Conservation (phyloP, 2,329 filamentous ascomycete species). For the Beauveria varroae region DNA sequence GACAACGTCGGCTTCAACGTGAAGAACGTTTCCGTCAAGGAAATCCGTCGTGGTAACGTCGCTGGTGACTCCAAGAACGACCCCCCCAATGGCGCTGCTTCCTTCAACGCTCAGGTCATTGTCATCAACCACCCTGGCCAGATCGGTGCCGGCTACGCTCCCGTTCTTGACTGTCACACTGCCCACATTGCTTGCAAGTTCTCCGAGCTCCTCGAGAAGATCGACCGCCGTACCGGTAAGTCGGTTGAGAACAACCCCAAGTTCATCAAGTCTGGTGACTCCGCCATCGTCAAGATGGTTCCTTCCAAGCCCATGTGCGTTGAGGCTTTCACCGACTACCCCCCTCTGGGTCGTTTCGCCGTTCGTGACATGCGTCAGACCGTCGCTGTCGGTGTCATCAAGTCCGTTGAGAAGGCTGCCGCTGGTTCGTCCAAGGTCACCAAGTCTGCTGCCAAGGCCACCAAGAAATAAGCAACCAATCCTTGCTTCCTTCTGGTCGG, state of each 20-base stretch:
- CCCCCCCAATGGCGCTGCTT: slow-evolving; percentile 79
- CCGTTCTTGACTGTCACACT: slow-evolving; percentile 99
- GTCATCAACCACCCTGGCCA: slow-evolving; percentile 99
- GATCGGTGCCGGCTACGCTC: slow-evolving; percentile 97
- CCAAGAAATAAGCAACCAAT: slow-evolving; percentile 57
- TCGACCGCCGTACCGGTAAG: slow-evolving; percentile 99
- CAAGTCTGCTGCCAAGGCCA: slow-evolving; percentile 65
- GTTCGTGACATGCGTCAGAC: slow-evolving; percentile 97
- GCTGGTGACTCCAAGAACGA: slow-evolving; percentile 99
- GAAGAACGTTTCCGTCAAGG: slow-evolving; percentile 99
- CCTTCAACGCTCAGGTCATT: slow-evolving; percentile 99
- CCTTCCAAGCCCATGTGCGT: slow-evolving; percentile 99
- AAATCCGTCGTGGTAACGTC: slow-evolving; percentile 99
- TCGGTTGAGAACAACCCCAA: slow-evolving; percentile 85
- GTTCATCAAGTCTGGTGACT: slow-evolving; percentile 99
- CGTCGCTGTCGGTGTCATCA: slow-evolving; percentile 92
- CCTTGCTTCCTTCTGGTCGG: slow-evolving; percentile 17
- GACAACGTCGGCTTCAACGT: slow-evolving; percentile 99
- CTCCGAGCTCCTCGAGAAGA: slow-evolving; percentile 98
- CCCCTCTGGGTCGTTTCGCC: slow-evolving; percentile 98
- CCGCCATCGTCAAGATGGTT: slow-evolving; percentile 99
- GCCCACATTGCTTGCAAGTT: slow-evolving; percentile 99
- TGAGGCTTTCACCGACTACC: slow-evolving; percentile 99
- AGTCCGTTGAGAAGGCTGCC: slow-evolving; percentile 65
- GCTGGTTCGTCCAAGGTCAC: slow-evolving; percentile 56